A percentile compares a stretch with the other conserved stretches of the same genome.
Conservation (phyloP, 2,329 filamentous ascomycete genomes). For the Aspergillus aculeatinus region DNA sequence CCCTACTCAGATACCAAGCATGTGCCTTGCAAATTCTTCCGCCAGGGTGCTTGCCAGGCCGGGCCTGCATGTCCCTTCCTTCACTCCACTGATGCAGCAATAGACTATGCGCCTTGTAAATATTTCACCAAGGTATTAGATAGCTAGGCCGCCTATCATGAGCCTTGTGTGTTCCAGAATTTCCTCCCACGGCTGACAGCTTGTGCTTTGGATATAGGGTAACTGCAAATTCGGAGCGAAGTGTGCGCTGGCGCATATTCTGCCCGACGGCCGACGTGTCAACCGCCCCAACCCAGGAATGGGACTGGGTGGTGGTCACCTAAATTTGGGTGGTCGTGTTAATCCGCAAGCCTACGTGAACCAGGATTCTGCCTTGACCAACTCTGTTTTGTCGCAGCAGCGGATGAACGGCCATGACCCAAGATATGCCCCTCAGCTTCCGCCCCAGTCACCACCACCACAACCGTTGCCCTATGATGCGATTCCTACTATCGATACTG, state of each 20-base stretch:
- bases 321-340: slow-evolving; percentile 66
- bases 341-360: slow-evolving; percentile 63
- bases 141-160: neutral
- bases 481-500: slow-evolving; percentile 59
- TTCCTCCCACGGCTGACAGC: slow-evolving; percentile 23
- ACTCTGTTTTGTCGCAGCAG: slow-evolving; percentile 66
- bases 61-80: slow-evolving; percentile 95
- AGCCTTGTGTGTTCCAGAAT: neutral
- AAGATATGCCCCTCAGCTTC: slow-evolving; percentile 43
- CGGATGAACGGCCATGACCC: slow-evolving; percentile 53
- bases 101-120: slow-evolving; percentile 89
- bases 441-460: slow-evolving; percentile 40
- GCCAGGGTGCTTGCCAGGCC: slow-evolving; percentile 92
- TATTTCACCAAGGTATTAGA: slow-evolving; percentile 88
- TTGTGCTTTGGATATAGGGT: slow-evolving; percentile 57
- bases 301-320: slow-evolving; percentile 55
- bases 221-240: slow-evolving; percentile 99
- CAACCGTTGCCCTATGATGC: slow-evolving; percentile 47
- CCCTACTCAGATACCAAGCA: slow-evolving; percentile 75
- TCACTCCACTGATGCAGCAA: slow-evolving; percentile 81
- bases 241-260: slow-evolving; percentile 93
- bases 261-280: slow-evolving; percentile 88
- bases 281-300: slow-evolving; percentile 64
- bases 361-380: slow-evolving; percentile 71
- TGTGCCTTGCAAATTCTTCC: slow-evolving; percentile 99